These are phyloP conservation scores for Aspergillus novofumigatus DNA, from an alignment of 2,329 filamentous ascomycete genomes.

Conservation along the genomic window DNA sequence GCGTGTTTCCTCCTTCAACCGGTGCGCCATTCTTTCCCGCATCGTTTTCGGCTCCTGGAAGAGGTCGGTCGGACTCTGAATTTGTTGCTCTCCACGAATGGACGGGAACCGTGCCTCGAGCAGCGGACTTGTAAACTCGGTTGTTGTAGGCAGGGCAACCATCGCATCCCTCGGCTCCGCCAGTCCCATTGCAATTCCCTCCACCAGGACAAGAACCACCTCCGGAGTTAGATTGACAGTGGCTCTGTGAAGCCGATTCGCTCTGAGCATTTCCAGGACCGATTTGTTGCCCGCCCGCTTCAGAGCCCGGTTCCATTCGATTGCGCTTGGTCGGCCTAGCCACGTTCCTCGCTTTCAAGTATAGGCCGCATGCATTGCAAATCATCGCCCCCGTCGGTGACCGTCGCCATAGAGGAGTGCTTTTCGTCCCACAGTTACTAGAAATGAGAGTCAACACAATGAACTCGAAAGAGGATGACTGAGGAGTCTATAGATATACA, in stretches of 20 bases:
- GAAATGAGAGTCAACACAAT: conserved; percentile 7
- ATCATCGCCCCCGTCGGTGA: conserved; percentile 92
- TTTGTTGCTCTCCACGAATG: conserved; percentile 32
- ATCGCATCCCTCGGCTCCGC: conserved; percentile 88
- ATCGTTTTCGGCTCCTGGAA: conserved; percentile 21
- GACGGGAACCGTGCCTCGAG: conserved; percentile 41
- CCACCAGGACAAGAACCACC: conserved; percentile 96
- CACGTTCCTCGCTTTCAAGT: conserved; percentile 88
- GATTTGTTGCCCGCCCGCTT: conserved; percentile 22
- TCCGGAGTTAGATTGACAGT: conserved; percentile 44
- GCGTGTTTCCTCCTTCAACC: conserved; percentile 44
- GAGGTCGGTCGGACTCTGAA: conserved; percentile 20
- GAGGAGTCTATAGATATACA: conserved; percentile 8
- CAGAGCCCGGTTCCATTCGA: conserved; percentile 50
- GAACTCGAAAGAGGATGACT: background rate
- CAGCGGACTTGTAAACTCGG: conserved; percentile 77
- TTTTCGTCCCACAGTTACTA: conserved; percentile 92
- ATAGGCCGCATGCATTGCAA: conserved; percentile 95
- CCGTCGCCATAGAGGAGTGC: conserved; percentile 89
- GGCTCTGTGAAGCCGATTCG: conserved; percentile 7
- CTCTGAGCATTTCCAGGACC: conserved; percentile 20
- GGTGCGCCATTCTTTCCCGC: conserved; percentile 16
- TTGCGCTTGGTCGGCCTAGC: conserved; percentile 87
- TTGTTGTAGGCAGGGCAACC: conserved; percentile 98
- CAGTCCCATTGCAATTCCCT: conserved; percentile 92